These are phyloP conservation scores for Malassezia globosa DNA, from an alignment of 1,284 basidiomycete species.

Conservation along the genomic window DNA sequence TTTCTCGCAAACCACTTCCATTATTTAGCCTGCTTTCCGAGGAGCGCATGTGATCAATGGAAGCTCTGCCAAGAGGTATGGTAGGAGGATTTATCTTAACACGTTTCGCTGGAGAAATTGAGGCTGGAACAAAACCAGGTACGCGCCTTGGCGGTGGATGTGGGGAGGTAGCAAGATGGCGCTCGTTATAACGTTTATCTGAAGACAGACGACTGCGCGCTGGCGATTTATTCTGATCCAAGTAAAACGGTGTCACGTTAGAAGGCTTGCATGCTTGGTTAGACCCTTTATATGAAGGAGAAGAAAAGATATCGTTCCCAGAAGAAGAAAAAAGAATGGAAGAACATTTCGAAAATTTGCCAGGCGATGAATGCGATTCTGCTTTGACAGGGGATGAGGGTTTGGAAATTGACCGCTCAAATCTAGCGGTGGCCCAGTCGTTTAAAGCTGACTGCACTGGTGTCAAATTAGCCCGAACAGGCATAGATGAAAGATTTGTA, in stretches of 20 bases:
- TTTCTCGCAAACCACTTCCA: too few species aligned
- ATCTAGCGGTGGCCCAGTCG: conserved; percentile 10
- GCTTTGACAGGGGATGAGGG: too few species aligned
- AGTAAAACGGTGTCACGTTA: not conserved
- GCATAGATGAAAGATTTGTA: not conserved
- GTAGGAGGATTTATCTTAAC: not conserved
- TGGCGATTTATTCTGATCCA: not conserved
- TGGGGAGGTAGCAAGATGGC: not conserved
- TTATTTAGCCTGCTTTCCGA: too few species aligned
- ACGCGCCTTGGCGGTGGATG: conserved; percentile 1
- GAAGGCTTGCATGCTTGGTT: not conserved
- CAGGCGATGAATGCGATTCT: too few species aligned
- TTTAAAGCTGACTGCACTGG: conserved; percentile 12
- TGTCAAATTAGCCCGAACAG: not conserved
- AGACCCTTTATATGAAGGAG: not conserved
- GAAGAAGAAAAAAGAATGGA: too few species aligned
- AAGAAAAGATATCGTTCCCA: not conserved
- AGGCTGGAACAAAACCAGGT: not conserved
- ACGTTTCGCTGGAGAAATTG: not conserved
- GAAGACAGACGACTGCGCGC: too few species aligned
- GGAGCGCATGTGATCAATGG: too few species aligned
- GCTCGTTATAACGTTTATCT: too few species aligned
- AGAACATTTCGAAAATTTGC: too few species aligned
- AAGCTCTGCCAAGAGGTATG: too few species aligned
- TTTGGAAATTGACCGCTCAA: conserved; percentile 2